Evolutionary conservation across 129 eudicot species (phyloP).

Genomic region (Cynara cardunculus): DNA sequence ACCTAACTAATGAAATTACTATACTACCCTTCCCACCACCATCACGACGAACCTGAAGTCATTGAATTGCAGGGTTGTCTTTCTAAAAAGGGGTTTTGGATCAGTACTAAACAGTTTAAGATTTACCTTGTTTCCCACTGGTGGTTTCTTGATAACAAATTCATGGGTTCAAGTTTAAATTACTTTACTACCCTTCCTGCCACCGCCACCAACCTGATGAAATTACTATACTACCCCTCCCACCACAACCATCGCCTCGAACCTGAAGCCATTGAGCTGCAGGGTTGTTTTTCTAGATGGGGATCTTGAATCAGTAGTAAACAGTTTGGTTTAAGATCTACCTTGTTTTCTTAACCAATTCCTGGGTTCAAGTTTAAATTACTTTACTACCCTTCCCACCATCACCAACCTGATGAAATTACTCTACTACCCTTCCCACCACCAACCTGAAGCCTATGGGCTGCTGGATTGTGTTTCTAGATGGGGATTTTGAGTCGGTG

Average conservation of each 20-base stretch:
- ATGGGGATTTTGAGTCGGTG: background rate
- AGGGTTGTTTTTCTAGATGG: too few species aligned
- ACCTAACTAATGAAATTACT: background rate
- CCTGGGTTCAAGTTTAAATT: background rate
- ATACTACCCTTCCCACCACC: background rate
- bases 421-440: background rate
- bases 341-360: too few species aligned
- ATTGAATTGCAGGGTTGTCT: too few species aligned
- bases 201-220: background rate
- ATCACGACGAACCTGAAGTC: too few species aligned
- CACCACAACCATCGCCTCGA: background rate
- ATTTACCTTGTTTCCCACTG: background rate
- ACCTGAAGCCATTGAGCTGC: too few species aligned
- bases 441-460: background rate
- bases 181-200: background rate
- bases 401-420: background rate
- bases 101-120: background rate
- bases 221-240: background rate
- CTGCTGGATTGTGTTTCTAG: constrained; percentile 11
- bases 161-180: background rate
- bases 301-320: background rate
- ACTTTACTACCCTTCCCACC: background rate
- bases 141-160: background rate
- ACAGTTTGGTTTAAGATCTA: background rate
- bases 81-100: too few species aligned